Evolutionary conservation across 2,329 filamentous ascomycete genomes (phyloP), one percentile per base, ranked within the genome.

Genomic region (Fusarium duplospermum): DNA sequence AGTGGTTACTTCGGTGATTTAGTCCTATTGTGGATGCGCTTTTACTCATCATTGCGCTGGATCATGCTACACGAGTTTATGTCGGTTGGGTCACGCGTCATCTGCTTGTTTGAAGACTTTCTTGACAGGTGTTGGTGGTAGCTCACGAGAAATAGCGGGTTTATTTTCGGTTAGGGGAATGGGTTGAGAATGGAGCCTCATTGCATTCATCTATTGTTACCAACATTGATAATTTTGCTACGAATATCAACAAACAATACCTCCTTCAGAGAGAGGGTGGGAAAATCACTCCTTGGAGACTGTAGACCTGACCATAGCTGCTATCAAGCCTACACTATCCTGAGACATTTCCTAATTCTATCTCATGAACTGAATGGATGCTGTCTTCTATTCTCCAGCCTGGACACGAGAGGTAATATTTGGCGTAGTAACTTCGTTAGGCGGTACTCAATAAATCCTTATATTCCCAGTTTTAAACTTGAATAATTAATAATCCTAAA

Each of bases 31-130:
- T 35, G 47, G 54, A 40, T 54, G 20, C 61, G 45, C 38, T 29
- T 31, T 58, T 7, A 61, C 35, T 64, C 57, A 72, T 56, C 66
- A 66, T 38, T 58, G 33, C 31, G 56, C 38, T 66, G 64, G 54
- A 68, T 63, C 67, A 62, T 36, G 52, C 52, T 67, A 57, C 63
- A 69, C 42, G 70, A 70, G 68, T 62, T 70, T 60, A 62, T 52
- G 40, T 52, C 42, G 62, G 24, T 61, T 64, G 31, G 54, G 27
- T 62, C 56, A 29, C 31, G 62, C 24, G 60, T 22, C 27, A 16
- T 62, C 50, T 24, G 42, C 36, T 62, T 42, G 47, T 54, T 33
- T 52, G 35, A 62, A 58, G 60, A 29, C 38, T 56, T 54, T 63
- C n/a, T 29, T 57, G 13, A 50, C 42, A 57, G 61, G 50, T 56